Conservation (phyloP, 495 filamentous ascomycete species). For the Pseudomonodictys pantanalensis region DNA sequence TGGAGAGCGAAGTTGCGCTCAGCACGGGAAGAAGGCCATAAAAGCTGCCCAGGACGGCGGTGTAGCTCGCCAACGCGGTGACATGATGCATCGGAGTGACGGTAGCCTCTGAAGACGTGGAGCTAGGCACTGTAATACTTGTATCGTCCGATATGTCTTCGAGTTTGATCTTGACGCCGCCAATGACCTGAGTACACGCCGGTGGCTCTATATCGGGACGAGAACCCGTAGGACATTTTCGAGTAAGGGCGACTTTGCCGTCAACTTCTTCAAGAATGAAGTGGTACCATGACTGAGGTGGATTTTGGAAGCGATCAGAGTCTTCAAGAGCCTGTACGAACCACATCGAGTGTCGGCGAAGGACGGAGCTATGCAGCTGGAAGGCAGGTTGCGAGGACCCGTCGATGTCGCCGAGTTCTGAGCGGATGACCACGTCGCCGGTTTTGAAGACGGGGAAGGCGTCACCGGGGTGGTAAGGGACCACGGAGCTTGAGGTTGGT, state of each 20-base stretch:
- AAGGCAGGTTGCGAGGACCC: not conserved
- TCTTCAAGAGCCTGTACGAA: not conserved
- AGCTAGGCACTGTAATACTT: not conserved
- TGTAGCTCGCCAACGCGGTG: constrained; percentile 1
- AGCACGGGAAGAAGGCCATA: constrained; percentile 22
- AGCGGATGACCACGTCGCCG: constrained; percentile 9
- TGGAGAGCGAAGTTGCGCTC: constrained; percentile 4
- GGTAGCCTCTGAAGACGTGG: not conserved
- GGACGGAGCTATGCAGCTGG: constrained; percentile 19
- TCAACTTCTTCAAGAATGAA: not conserved
- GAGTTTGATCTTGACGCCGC: not conserved
- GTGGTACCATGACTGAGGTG: not conserved
- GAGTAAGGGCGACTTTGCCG: not conserved
- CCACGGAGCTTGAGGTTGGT: not conserved
- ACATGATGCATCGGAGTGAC: not conserved
- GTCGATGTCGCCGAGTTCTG: not conserved
- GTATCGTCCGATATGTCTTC: not conserved
- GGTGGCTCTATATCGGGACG: not conserved
- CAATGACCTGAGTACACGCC: not conserved
- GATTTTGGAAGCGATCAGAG: not conserved
- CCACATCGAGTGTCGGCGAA: not conserved
- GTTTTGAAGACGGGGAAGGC: constrained; percentile 1
- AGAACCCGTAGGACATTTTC: not conserved
- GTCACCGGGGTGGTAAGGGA: constrained; percentile 3
- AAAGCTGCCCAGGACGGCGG: constrained; percentile 19